Base-by-base conservation (phyloP, 306 rosid genomes). In the Calophaca sinica region DNA sequence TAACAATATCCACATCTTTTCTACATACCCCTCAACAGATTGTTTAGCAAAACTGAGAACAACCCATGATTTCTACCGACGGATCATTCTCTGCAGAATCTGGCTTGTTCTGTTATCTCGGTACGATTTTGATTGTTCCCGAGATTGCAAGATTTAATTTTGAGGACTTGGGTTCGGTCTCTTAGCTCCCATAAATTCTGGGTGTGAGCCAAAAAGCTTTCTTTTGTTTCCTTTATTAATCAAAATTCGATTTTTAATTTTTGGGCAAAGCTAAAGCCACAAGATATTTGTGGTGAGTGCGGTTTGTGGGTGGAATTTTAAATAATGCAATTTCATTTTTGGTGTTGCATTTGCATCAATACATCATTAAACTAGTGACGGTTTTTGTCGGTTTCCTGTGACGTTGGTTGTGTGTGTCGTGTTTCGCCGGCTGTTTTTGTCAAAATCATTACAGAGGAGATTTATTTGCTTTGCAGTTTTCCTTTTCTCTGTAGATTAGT, bases 241-340 rank as follows among this genome's bases (percentile, higher is more conserved):
- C 58, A 60, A 69, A 75, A 50, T 69, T 78, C 39, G 70, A 48
- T 69, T 61, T 75, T 82, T 73, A 7, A 38, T 8, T 60, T 59
- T 28, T 55, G 29, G 65, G 36, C 41, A 2, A 29, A 42, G 42
- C 69, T 33, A 26, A 55, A 63, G 11, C 4, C 69, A 39, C 59
- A 4, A 63, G 60, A 79, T 83, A 72, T 82, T 62, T 58, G 65
- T 51, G 88, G 88, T 83, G 84, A 85, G 93, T 81, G 72, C 51
- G 80, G 29, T 51, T 36, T 5, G 44, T 32, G 49, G 60, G 35
- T 57, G 29, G 55, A 10, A 13, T 31, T 45, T 52, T 65, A 65
- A 69, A 65, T 76, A n/a, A 72, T 81, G 13, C 3, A 8, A n/a
- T 62, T 50, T 12, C 26, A 28, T 49, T 35, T 79, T 49, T 64